phyloP scores from a whole-genome alignment of 2,329 filamentous ascomycete genomes.

The Tolypocladium amazonense region DNA sequence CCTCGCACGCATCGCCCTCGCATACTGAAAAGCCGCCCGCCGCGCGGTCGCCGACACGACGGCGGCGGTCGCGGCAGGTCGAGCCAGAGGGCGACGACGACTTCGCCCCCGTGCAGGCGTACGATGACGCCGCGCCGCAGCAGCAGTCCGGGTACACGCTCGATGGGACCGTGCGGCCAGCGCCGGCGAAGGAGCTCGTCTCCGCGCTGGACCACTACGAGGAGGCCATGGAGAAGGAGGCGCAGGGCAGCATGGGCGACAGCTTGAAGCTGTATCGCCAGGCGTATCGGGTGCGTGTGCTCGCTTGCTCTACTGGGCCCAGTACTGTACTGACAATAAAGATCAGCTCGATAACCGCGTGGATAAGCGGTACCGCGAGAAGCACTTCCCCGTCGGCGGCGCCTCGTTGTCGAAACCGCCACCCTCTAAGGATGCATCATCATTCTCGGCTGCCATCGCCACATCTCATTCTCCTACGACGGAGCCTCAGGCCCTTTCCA shows the following conservation, averaged over 20 bases:
- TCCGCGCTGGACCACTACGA: slow-evolving; percentile 92
- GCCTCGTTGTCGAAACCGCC: slow-evolving; percentile 32
- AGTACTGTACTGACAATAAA: not conserved
- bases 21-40: not conserved
- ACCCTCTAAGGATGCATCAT: slow-evolving; percentile 5
- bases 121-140: slow-evolving; percentile 5
- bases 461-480: slow-evolving; percentile 24
- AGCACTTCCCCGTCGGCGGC: slow-evolving; percentile 73
- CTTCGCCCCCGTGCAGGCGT: slow-evolving; percentile 5
- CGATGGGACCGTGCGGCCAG: slow-evolving; percentile 4
- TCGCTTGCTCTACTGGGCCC: slow-evolving; percentile 4
- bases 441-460: slow-evolving; percentile 5
- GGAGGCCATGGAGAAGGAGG: slow-evolving; percentile 79
- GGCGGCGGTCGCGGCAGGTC: not conserved
- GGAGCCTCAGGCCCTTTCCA: slow-evolving; percentile 34
- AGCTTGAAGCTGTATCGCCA: slow-evolving; percentile 81
- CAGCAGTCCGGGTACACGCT: slow-evolving; percentile 6
- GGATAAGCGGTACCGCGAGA: slow-evolving; percentile 78
- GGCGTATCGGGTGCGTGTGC: slow-evolving; percentile 61
- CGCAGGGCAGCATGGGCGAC: slow-evolving; percentile 74
- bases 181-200: slow-evolving; percentile 36
- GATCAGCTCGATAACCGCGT: slow-evolving; percentile 69
- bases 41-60: not conserved
- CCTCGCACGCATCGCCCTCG: not conserved
- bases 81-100: slow-evolving; percentile 5